These are phyloP conservation scores for Penicillium chermesinum DNA, from an alignment of 495 filamentous ascomycete genomes.

Conservation along the genomic window DNA sequence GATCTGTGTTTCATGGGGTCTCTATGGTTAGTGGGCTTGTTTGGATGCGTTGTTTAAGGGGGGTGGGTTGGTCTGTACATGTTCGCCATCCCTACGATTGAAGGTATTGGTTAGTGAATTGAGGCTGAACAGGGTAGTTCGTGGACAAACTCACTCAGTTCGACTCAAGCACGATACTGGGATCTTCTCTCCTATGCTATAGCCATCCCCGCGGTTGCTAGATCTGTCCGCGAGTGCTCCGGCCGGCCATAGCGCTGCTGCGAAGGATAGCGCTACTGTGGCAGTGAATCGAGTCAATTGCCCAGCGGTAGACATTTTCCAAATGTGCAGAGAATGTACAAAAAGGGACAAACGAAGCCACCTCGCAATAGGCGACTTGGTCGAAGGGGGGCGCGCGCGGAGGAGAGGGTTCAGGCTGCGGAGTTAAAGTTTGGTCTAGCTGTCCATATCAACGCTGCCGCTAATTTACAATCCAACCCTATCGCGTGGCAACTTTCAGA, in stretches of 20 bases:
- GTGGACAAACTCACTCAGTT: constrained; percentile 51
- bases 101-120: constrained; percentile 15
- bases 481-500: neutral
- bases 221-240: constrained; percentile 27
- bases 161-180: constrained; percentile 65
- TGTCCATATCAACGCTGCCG: constrained; percentile 3
- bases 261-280: constrained; percentile 13
- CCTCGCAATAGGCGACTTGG: constrained; percentile 15
- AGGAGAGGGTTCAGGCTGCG: constrained; percentile 8
- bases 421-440: neutral
- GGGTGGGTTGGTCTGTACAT: constrained; percentile 42
- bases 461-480: constrained; percentile 1
- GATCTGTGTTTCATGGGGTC: constrained; percentile 58
- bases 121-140: no score
- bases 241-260: constrained; percentile 19
- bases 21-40: constrained; percentile 8
- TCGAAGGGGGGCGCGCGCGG: constrained; percentile 9
- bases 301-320: constrained; percentile 9
- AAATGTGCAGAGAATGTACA: constrained; percentile 1
- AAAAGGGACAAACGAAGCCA: neutral
- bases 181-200: constrained; percentile 47
- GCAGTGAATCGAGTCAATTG: constrained; percentile 9
- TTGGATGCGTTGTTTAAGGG: constrained; percentile 2
- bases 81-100: constrained; percentile 45
- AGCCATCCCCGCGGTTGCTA: constrained; percentile 41